Base-by-base conservation (phyloP, 2,329 filamentous ascomycete species). In the Magnaporthales sp. region DNA sequence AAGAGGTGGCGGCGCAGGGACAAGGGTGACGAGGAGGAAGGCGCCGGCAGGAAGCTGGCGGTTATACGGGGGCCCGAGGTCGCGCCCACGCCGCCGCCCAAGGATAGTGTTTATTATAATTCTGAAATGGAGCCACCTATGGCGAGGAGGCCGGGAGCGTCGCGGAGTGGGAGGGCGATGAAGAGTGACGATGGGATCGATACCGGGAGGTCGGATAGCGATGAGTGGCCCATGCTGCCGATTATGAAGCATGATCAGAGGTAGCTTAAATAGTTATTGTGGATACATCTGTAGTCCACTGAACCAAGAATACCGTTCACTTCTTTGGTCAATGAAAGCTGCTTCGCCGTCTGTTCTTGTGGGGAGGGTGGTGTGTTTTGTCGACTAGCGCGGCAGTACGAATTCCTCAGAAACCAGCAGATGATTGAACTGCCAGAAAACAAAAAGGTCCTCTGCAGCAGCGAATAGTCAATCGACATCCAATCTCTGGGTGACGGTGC, bases 141-240 rank as follows among this genome's bases (percentile, higher is more conserved):
- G 22, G 10, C 32, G 62, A 60, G 56, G 26, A 26, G 15, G 10
- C 24, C 13, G 13, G 24, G 10, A 11, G 26, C 13, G 22, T 60
- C 56, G 56, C 24, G 56, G 56, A 27, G 24, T 27, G 56, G 56
- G 4, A 27, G 26, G 22, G 1, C 19, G 13, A 8, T 3, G 1
- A 60, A 26, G 1, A 24, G 56, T 29, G 56, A 24, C 26, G 24
- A 27, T 26, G 56, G 24, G 56, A 13, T 26, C 1, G 26, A 64
- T 22, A 24, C 22, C 19, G 32, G 22, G 24, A n/a, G 62, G 32
- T 26, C 62, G 22, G 62, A 64, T 6, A 64, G 62, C 11, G 62
- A 64, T 27, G 62, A 64, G 62, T 64, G 62, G 62, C 62, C 62
- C 13, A 64, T 64, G 31, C 30, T 64, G 31, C 62, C 62, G 32